These are phyloP conservation scores for Poa pratensis DNA, from an alignment of 176 grass and related monocot species.

Conservation along the genomic window DNA sequence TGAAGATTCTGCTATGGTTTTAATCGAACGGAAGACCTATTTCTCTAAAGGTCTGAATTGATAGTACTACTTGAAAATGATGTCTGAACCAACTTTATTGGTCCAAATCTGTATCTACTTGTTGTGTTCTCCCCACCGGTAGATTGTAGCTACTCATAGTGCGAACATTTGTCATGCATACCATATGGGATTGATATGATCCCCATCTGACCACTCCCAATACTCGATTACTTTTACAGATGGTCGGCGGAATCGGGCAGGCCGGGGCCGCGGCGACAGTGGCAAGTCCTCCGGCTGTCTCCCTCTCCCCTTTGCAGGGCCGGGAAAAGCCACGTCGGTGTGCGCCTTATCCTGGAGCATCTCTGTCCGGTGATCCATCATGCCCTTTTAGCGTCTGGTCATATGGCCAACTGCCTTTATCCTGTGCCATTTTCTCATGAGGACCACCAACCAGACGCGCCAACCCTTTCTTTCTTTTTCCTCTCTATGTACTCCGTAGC, in stretches of 20 bases:
- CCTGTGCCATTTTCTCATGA: conserved; percentile 34
- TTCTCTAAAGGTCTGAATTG: conserved; percentile 25
- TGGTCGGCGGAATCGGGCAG: conserved; percentile 52
- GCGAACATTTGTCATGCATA: conserved; percentile 16
- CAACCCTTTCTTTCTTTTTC: background rate
- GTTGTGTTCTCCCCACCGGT: conserved; percentile 7
- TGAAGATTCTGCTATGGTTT: conserved; percentile 16
- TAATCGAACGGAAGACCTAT: background rate
- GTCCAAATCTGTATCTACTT: background rate
- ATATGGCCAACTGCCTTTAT: conserved; percentile 36
- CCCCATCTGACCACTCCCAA: conserved; percentile 30
- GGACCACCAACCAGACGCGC: conserved; percentile 5
- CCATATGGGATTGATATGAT: conserved; percentile 4
- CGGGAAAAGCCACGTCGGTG: conserved; percentile 43
- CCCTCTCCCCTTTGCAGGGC: conserved; percentile 41
- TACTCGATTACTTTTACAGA: conserved; percentile 52
- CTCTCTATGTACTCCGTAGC: conserved; percentile 37
- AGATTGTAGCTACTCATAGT: conserved; percentile 5
- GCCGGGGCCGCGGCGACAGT: conserved; percentile 33
- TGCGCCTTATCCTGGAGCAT: conserved; percentile 52
- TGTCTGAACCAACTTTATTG: conserved; percentile 37
- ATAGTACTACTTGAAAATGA: conserved; percentile 37
- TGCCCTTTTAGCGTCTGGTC: conserved; percentile 51
- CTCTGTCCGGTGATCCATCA: conserved; percentile 47
- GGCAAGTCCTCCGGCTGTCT: conserved; percentile 40